phyloP scores from a whole-genome alignment of 2,329 filamentous ascomycete genomes.

The Venturia pyrina region DNA sequence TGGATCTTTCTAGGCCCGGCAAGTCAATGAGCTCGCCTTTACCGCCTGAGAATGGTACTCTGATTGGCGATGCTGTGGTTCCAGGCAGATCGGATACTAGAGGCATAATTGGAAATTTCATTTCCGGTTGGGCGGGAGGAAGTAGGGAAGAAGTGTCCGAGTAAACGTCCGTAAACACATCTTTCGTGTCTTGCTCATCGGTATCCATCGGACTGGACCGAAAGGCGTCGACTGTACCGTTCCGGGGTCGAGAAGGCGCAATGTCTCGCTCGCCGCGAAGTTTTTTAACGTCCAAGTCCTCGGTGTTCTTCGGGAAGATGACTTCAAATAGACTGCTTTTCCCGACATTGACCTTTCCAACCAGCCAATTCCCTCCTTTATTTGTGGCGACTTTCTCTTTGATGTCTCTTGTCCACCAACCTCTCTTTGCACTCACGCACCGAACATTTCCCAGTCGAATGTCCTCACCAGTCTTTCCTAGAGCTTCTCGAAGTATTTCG shows the following conservation, averaged over 20 bases:
- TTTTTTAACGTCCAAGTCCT: slow-evolving; percentile 7
- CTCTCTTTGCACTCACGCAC: slow-evolving; percentile 74
- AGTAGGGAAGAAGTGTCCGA: slow-evolving; percentile 45
- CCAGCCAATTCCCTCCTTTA: slow-evolving; percentile 85
- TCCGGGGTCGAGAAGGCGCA: background rate
- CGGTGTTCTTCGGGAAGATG: slow-evolving; percentile 65
- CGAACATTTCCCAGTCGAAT: slow-evolving; percentile 80
- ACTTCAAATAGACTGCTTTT: slow-evolving; percentile 87
- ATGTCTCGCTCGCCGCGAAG: background rate
- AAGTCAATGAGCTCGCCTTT: slow-evolving; percentile 89
- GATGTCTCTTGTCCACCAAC: slow-evolving; percentile 84
- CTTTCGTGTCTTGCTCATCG: background rate
- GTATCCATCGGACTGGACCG: background rate
- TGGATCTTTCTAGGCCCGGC: slow-evolving; percentile 63
- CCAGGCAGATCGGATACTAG: slow-evolving; percentile 79
- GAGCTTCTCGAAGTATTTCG: slow-evolving; percentile 63
- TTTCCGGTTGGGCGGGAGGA: slow-evolving; percentile 64
- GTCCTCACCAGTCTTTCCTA: slow-evolving; percentile 57
- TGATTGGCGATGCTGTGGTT: slow-evolving; percentile 90
- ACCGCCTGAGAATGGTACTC: slow-evolving; percentile 77
- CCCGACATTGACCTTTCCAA: slow-evolving; percentile 96
- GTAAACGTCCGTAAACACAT: slow-evolving; percentile 3
- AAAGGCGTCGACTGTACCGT: background rate
- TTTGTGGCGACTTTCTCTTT: slow-evolving; percentile 78
- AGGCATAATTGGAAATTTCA: slow-evolving; percentile 73